Evolutionary conservation across 441 rosid genomes (phyloP).

Genomic region (Gossypium gossypioides): DNA sequence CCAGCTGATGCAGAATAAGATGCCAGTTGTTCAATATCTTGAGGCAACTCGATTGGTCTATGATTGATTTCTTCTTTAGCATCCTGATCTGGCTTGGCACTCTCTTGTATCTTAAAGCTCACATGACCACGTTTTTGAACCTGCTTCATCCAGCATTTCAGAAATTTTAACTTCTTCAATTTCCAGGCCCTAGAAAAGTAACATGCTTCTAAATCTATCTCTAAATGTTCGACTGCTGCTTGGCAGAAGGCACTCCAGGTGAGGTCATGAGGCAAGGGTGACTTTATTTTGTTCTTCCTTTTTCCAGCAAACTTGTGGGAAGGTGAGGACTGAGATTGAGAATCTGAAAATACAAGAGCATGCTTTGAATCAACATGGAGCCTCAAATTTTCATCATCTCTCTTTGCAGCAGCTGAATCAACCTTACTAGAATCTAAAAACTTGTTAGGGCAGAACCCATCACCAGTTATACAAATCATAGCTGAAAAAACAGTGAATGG

Average conservation of each 20-base stretch:
- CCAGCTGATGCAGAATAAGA: slow-evolving; percentile 47
- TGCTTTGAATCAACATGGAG: slow-evolving; percentile 12
- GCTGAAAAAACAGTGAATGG: slow-evolving; percentile 67
- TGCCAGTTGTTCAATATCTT: slow-evolving; percentile 31
- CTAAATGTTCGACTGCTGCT: slow-evolving; percentile 38
- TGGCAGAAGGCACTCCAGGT: slow-evolving; percentile 51
- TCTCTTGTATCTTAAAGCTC: slow-evolving; percentile 22
- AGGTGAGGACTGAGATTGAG: slow-evolving; percentile 20
- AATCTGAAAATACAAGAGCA: slow-evolving; percentile 7
- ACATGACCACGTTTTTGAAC: slow-evolving; percentile 31
- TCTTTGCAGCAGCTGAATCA: slow-evolving; percentile 15
- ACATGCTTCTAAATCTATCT: slow-evolving; percentile 47
- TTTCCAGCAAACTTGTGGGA: slow-evolving; percentile 11
- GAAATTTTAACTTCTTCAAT: slow-evolving; percentile 67
- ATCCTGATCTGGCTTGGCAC: slow-evolving; percentile 23
- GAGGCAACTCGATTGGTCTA: slow-evolving; percentile 24
- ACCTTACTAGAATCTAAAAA: slow-evolving; percentile 23
- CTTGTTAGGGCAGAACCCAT: slow-evolving; percentile 19
- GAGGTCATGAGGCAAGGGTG: slow-evolving; percentile 33
- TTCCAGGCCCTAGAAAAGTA: slow-evolving; percentile 42
- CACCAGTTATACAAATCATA: slow-evolving; percentile 34
- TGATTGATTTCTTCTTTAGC: slow-evolving; percentile 29
- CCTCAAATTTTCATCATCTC: slow-evolving; percentile 9
- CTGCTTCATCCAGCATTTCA: slow-evolving; percentile 93
- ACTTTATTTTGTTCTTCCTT: slow-evolving; percentile 34